Percentiles rank a stretch among this genome's conserved stretches.
Conservation (phyloP, 2,329 filamentous ascomycete species). For the Penicillium italicum region DNA sequence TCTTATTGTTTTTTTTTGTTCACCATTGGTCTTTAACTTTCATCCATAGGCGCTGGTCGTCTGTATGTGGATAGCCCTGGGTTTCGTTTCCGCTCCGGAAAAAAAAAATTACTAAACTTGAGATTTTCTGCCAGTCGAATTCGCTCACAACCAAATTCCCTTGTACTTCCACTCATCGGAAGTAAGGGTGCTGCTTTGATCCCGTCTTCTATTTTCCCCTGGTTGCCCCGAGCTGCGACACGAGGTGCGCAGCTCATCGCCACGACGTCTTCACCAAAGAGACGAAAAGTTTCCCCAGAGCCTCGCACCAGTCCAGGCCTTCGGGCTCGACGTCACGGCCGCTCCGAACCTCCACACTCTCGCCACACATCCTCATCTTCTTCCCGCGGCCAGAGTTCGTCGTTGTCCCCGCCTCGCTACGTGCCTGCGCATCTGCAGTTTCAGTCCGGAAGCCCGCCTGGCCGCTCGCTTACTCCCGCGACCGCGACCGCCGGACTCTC, state of each 20-base stretch:
- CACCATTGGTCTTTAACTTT: neutral
- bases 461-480: slow-evolving; percentile 43
- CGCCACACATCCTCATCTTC: slow-evolving; percentile 25
- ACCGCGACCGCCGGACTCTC: slow-evolving; percentile 53
- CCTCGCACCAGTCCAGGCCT: slow-evolving; percentile 40
- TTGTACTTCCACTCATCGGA: slow-evolving; percentile 5
- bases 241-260: slow-evolving; percentile 45
- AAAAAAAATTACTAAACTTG: slow-evolving; percentile 18
- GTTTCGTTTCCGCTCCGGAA: slow-evolving; percentile 15
- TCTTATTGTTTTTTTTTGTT: neutral
- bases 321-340: slow-evolving; percentile 37
- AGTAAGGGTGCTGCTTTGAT: slow-evolving; percentile 6
- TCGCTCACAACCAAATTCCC: slow-evolving; percentile 7
- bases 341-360: slow-evolving; percentile 24
- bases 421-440: slow-evolving; percentile 56
- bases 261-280: slow-evolving; percentile 51
- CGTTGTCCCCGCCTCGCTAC: slow-evolving; percentile 43
- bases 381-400: slow-evolving; percentile 28
- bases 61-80: slow-evolving; percentile 10
- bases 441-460: slow-evolving; percentile 39
- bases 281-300: slow-evolving; percentile 46
- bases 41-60: neutral
- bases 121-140: slow-evolving; percentile 23
- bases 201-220: slow-evolving; percentile 1
- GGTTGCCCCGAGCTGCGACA: slow-evolving; percentile 43